These are phyloP conservation scores for Anisodus acutangulus DNA, from an alignment of 257 asterid species.

Conservation along the genomic window DNA sequence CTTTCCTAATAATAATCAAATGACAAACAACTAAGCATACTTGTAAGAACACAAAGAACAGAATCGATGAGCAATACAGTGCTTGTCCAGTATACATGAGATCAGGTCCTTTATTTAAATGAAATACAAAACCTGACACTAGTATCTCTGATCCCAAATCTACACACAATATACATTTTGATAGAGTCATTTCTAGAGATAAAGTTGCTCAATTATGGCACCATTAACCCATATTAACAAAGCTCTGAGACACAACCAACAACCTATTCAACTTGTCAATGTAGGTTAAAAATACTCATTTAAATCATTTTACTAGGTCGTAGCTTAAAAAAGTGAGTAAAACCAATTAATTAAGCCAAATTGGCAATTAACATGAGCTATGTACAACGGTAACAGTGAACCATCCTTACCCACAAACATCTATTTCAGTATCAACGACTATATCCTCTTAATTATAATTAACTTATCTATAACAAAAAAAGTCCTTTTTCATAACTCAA, in stretches of 20 bases:
- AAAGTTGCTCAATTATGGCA: not conserved
- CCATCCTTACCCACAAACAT: too few species aligned
- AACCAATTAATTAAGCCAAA: not conserved
- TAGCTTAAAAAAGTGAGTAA: not conserved
- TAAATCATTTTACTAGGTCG: not conserved
- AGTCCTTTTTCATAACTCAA: not conserved
- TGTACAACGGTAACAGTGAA: too few species aligned
- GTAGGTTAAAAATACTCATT: not conserved
- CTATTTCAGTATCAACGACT: too few species aligned
- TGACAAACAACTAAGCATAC: not conserved
- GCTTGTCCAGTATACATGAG: not conserved
- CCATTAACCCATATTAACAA: not conserved
- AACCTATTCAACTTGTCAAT: not conserved
- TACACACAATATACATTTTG: not conserved
- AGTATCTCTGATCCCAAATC: constrained; percentile 9
- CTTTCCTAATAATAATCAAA: constrained; percentile 47
- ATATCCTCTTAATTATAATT: too few species aligned
- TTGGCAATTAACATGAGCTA: too few species aligned
- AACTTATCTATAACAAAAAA: not conserved
- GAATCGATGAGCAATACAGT: not conserved
- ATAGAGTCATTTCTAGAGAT: not conserved
- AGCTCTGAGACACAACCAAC: not conserved
- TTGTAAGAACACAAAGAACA: not conserved
- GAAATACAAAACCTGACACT: not conserved
- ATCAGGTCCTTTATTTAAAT: not conserved